phyloP scores from a whole-genome alignment of 2,329 filamentous ascomycete species.

The Dothistroma septosporum region DNA sequence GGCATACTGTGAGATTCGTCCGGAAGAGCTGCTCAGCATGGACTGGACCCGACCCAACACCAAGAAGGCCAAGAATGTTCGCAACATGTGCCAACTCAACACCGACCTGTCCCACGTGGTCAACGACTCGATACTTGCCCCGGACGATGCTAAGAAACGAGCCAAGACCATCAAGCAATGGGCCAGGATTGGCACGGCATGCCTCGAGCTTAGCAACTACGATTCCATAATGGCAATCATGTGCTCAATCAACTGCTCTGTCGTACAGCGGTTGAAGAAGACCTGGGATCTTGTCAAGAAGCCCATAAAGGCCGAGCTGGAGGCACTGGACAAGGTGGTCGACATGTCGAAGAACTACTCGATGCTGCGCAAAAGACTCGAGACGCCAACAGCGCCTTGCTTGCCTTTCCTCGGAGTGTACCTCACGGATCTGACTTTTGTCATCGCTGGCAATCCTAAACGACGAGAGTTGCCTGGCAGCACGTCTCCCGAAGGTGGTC shows the following conservation, averaged over 20 bases:
- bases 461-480: slow-evolving; percentile 67
- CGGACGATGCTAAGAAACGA: slow-evolving; percentile 88
- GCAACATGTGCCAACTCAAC: slow-evolving; percentile 87
- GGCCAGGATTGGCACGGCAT: slow-evolving; percentile 89
- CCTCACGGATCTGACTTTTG: slow-evolving; percentile 90
- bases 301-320: slow-evolving; percentile 76
- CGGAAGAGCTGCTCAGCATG: slow-evolving; percentile 83
- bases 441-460: slow-evolving; percentile 87
- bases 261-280: slow-evolving; percentile 78
- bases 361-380: slow-evolving; percentile 73
- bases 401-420: slow-evolving; percentile 95
- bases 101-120: slow-evolving; percentile 92
- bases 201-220: slow-evolving; percentile 88
- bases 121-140: slow-evolving; percentile 82
- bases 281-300: slow-evolving; percentile 88
- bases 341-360: slow-evolving; percentile 90
- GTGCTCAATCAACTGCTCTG: slow-evolving; percentile 87
- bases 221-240: slow-evolving; percentile 96
- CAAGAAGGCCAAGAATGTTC: slow-evolving; percentile 78
- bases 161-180: slow-evolving; percentile 92
- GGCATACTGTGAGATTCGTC: slow-evolving; percentile 86
- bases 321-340: slow-evolving; percentile 75
- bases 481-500: slow-evolving; percentile 56
- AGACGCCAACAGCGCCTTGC: slow-evolving; percentile 77
- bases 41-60: slow-evolving; percentile 91